phyloP scores from a whole-genome alignment of 2,329 filamentous ascomycete species.

The Ophiostoma piceae region DNA sequence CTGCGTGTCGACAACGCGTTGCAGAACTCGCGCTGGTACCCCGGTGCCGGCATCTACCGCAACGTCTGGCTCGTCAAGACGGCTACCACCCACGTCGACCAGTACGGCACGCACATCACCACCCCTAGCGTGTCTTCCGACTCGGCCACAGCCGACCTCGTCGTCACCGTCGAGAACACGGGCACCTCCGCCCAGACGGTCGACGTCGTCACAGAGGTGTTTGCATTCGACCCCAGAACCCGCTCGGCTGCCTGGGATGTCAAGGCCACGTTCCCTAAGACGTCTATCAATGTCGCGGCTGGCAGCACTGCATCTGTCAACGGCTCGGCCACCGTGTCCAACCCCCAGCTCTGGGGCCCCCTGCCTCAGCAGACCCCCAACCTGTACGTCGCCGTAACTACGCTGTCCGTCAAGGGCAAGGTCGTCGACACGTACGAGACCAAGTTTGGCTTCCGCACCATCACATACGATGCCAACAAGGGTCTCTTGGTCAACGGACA shows the following conservation, averaged over 20 bases:
- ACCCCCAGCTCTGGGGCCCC: constrained; percentile 47
- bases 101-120: constrained; percentile 47
- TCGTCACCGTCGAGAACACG: constrained; percentile 45
- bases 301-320: constrained; percentile 35
- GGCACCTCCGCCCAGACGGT: constrained; percentile 33
- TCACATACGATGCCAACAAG: constrained; percentile 38
- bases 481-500: constrained; percentile 46
- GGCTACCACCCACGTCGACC: constrained; percentile 42
- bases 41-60: constrained; percentile 50
- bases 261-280: constrained; percentile 36
- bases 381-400: constrained; percentile 45
- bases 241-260: constrained; percentile 30
- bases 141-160: constrained; percentile 42
- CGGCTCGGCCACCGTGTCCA: constrained; percentile 34
- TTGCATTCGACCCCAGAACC: constrained; percentile 35
- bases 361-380: constrained; percentile 43
- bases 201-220: constrained; percentile 40
- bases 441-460: constrained; percentile 44
- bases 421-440: constrained; percentile 42
- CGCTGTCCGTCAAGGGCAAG: constrained; percentile 29
- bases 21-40: constrained; percentile 49
- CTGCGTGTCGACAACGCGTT: constrained; percentile 47
- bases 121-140: constrained; percentile 41
- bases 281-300: constrained; percentile 32
- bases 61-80: constrained; percentile 51